Evolutionary conservation across 164 flowering plant genomes (phyloP).

Genomic region (Hamamelis virginiana): DNA sequence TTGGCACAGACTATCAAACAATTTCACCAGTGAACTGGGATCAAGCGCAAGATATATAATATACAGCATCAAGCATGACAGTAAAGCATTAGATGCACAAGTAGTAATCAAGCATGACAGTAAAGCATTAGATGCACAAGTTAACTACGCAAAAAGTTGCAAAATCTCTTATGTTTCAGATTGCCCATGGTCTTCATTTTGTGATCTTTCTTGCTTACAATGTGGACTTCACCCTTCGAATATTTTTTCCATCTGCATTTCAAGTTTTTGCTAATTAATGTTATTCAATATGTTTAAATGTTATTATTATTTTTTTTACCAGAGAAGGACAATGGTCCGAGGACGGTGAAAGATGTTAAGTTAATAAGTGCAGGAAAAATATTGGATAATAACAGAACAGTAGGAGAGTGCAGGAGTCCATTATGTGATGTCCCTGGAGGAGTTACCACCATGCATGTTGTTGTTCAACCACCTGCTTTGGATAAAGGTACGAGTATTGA

Average conservation of each 20-base stretch:
- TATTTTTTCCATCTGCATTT: not conserved
- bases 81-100: too few relatives aligned
- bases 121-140: too few relatives aligned
- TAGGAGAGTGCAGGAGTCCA: conserved; percentile 78
- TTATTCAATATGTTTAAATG: not conserved
- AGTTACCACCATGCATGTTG: conserved; percentile 88
- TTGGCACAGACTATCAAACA: too few relatives aligned
- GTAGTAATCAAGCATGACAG: too few relatives aligned
- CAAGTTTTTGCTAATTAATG: not conserved
- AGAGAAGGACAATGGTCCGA: conserved; percentile 83
- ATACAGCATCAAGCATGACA: too few relatives aligned
- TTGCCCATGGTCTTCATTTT: not conserved
- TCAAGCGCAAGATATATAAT: too few relatives aligned
- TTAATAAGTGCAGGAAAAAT: conserved; percentile 77
- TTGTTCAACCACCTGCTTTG: conserved; percentile 55
- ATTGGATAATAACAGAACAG: conserved; percentile 74
- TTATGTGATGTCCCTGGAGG: conserved; percentile 70
- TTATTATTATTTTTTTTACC: conserved; percentile 18
- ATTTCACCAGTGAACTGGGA: too few relatives aligned
- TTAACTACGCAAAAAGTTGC: not conserved
- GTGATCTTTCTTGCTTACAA: not conserved
- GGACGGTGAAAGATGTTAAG: conserved; percentile 79
- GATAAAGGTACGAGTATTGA: conserved; percentile 51
- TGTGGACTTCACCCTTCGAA: not conserved
- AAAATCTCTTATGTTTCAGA: not conserved